Base-by-base conservation (phyloP, 805 yeast species). In the Candida koratica region DNA sequence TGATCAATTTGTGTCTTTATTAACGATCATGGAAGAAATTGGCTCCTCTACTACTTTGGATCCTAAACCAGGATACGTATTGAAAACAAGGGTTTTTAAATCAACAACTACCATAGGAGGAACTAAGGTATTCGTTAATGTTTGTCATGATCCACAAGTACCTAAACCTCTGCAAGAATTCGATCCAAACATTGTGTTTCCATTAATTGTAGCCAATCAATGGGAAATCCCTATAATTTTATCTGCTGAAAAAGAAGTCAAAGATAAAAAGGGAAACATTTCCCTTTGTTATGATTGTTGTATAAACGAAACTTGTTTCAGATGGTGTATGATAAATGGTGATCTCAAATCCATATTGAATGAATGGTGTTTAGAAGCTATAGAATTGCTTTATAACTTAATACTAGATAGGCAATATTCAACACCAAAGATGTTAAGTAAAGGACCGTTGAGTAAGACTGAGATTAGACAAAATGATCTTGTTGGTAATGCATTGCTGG, bases 151-250 rank as follows among this genome's bases (percentile, higher is more conserved):
- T 48, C 51, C 59, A 1, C 65, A 71, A 17, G 80, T 87, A 0
- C 95, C 94, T 4, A 50, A 64, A 17, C 95, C 95, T 0, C 42
- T 49, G 1, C 41, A 44, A 16, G 72, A 56, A 10, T 83, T 81
- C 49, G 69, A 72, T 24, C 79, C 87, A 3, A 69, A 64, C 25
- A 55, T 63, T 2, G 77, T 85, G 2, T 79, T 79, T 47, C 79
- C 81, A 1, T 56, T 77, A 34, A 79, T 83, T 15, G 74, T 79
- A 58, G 77, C 75, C 24, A 79, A 79, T 49, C 69, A 81, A 49
- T 88, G 96, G 95, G 88, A 83, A 41, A 81, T 87, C 2, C 96
- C 96, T 1, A 76, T 89, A 2, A 71, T 84, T 1, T 77, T 85
- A 0, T 78, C 90, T 0, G 66, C 71, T 0, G 74, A 72, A 32